Evolutionary conservation across 768 basidiomycete species (phyloP), one percentile per base, ranked within the genome.

Genomic region (Mycena belliarum): DNA sequence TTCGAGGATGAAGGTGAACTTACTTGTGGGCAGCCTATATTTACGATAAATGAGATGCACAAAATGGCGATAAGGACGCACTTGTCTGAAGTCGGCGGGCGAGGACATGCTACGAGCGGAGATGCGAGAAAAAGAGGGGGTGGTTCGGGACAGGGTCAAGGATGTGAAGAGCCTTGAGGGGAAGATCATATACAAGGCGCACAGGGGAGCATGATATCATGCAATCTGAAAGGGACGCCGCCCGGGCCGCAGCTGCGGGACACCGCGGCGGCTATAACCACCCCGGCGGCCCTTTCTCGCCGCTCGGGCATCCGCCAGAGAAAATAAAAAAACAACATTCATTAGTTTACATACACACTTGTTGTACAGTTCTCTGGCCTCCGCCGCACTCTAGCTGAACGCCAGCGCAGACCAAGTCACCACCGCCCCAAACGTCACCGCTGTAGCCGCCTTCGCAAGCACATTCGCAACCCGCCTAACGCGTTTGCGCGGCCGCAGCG

Each of bases 341-440:
- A 57, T 53, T 51, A 52, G 38, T 55, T 55, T 58, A 58, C 56
- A 58, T 51, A 54, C 38, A 44, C 23, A 18, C 25, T 41, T 45
- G 29, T 32, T 33, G 2, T 55, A 52, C 44, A 61, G 38, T 57
- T 42, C 52, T 47, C 41, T 45, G 41, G 35, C 29, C 2, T 24
- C 29, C 61, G 12, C 33, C 11, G 4, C 12, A 10, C 5, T 29
- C 49, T 65, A 87, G 59, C 74, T 76, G 69, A 85, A 91, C 1
- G 89, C 89, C 55, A 91, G 70, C 24, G 86, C 87, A 18, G 85
- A 82, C 89, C 89, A 91, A 3, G 88, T 80, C 4, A 83, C 85
- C 14, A 85, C 83, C 15, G 87, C 89, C 24, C 89, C 89, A 38
- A 91, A 70, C 1, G 82, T 80, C 29, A 86, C 79, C 18, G 82